phyloP scores from a whole-genome alignment of 768 basidiomycete genomes.

The button mushroom (Agaricus bisporus) region DNA sequence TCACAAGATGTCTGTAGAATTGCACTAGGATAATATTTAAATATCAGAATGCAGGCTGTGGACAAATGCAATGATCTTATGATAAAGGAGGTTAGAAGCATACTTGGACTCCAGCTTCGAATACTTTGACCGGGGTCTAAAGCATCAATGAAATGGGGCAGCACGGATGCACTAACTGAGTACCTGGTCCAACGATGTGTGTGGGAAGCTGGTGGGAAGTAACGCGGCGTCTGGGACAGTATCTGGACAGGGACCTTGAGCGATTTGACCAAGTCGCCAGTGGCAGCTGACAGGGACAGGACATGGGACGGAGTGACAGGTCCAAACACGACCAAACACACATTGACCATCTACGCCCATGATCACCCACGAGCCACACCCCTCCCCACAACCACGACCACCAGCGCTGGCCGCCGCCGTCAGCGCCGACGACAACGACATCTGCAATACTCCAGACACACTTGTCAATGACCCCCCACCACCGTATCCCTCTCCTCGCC shows the following conservation, averaged over 20 bases:
- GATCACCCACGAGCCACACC: neutral
- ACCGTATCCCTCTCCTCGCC: slow-evolving; percentile 51
- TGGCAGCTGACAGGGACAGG: too few relatives aligned
- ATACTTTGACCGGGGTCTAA: too few relatives aligned
- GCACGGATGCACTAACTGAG: too few relatives aligned
- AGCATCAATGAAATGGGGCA: too few relatives aligned
- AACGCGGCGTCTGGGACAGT: neutral
- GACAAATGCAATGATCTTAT: too few relatives aligned
- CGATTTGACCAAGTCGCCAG: neutral
- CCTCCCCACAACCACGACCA: neutral
- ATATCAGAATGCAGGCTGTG: too few relatives aligned
- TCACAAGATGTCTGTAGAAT: too few relatives aligned
- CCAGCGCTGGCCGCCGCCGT: neutral
- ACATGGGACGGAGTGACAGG: neutral
- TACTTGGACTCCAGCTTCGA: too few relatives aligned
- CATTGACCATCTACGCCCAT: neutral
- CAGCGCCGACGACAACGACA: neutral
- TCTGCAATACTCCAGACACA: neutral
- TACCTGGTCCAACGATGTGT: too few relatives aligned
- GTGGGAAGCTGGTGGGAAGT: too few relatives aligned
- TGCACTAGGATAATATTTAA: too few relatives aligned
- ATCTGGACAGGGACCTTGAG: neutral
- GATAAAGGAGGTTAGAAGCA: too few relatives aligned
- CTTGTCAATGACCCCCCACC: slow-evolving; percentile 54
- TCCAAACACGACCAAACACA: slow-evolving; percentile 3